Conservation (phyloP, 306 rosid genomes). For the Pterocarpus macrocarpus region DNA sequence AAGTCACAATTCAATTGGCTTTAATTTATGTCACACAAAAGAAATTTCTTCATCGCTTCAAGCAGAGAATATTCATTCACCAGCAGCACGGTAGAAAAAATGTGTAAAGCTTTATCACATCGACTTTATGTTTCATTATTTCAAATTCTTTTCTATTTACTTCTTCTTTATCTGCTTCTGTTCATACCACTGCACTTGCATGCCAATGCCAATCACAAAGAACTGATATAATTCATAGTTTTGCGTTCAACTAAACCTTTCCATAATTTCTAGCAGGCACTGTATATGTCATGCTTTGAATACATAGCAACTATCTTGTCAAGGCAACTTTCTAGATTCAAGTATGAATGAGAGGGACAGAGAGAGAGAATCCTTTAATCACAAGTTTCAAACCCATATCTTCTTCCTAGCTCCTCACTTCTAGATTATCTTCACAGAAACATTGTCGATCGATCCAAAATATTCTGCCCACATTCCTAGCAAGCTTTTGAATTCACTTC, state of each 20-base stretch:
- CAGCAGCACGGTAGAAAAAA: slow-evolving; percentile 32
- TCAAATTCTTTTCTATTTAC: not conserved
- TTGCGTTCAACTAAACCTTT: not conserved
- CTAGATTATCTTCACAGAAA: not conserved
- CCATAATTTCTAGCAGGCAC: not conserved
- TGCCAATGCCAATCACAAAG: slow-evolving; percentile 16
- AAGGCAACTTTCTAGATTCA: slow-evolving; percentile 12
- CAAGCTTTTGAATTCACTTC: slow-evolving; percentile 17
- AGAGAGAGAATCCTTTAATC: slow-evolving; percentile 31
- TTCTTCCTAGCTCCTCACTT: slow-evolving; percentile 19
- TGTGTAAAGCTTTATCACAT: slow-evolving; percentile 40
- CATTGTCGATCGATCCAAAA: not conserved
- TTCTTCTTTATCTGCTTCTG: slow-evolving; percentile 35
- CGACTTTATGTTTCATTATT: slow-evolving; percentile 28
- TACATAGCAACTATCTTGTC: not conserved
- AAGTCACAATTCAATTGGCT: slow-evolving; percentile 30
- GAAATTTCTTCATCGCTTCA: slow-evolving; percentile 38
- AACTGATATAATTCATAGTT: not conserved
- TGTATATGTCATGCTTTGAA: not conserved
- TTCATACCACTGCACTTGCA: slow-evolving; percentile 28
- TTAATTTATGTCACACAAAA: not conserved
- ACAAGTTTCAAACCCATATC: slow-evolving; percentile 35
- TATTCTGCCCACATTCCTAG: not conserved
- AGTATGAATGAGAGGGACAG: slow-evolving; percentile 9
- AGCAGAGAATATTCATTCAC: slow-evolving; percentile 56